A percentile compares a stretch with the other conserved stretches of the same genome.
Conservation (phyloP, 257 asterid species). For the Fraxinus excelsior region DNA sequence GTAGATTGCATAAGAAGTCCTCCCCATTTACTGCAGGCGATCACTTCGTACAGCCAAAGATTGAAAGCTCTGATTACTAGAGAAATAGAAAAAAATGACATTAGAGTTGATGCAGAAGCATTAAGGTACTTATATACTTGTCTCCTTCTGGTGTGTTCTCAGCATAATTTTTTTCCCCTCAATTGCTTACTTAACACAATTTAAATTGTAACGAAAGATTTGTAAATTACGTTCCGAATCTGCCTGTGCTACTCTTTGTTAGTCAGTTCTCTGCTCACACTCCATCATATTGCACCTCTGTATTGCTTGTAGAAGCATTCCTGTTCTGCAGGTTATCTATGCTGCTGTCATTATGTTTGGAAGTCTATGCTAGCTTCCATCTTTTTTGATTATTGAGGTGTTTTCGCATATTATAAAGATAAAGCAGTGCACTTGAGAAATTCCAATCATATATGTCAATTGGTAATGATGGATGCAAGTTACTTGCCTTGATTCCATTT, state of each 20-base stretch:
- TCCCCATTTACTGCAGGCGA: constrained; percentile 85
- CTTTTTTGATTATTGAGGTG: not conserved
- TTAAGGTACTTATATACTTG: constrained; percentile 53
- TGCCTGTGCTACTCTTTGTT: not conserved
- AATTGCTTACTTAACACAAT: constrained; percentile 6
- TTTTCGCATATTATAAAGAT: not conserved
- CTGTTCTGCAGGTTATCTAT: constrained; percentile 6
- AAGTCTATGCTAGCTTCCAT: not conserved
- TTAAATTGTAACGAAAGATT: not conserved
- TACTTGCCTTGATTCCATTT: not conserved
- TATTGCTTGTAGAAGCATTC: not conserved
- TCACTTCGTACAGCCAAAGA: constrained; percentile 74
- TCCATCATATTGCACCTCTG: not conserved
- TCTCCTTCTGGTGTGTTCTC: constrained; percentile 3
- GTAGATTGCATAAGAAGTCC: constrained; percentile 76
- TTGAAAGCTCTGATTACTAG: constrained; percentile 58
- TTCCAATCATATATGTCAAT: not conserved
- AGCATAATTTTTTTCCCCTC: not conserved
- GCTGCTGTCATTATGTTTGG: constrained; percentile 3
- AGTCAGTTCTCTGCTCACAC: not conserved
- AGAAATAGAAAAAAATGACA: constrained; percentile 80
- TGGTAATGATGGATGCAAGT: not conserved
- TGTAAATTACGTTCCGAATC: not conserved
- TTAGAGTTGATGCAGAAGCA: constrained; percentile 94
- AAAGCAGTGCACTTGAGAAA: constrained; percentile 11